phyloP scores from a whole-genome alignment of 805 yeast genomes.

The Sugiyamaella smithiae region DNA sequence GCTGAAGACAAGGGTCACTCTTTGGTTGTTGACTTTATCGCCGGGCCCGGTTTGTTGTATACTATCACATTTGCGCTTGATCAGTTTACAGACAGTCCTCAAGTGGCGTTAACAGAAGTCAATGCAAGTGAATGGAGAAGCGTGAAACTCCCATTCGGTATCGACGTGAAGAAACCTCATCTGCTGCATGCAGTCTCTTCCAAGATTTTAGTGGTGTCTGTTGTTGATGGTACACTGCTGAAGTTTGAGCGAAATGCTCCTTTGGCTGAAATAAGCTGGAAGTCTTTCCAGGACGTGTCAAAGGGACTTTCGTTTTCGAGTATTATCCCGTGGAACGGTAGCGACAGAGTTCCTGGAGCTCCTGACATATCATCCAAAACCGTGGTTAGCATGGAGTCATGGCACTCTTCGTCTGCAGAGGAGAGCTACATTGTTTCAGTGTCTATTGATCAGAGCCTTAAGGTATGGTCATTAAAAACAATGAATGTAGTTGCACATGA shows the following conservation, averaged over 20 bases:
- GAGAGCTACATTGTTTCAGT: slow-evolving; percentile 43
- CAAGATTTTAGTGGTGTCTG: slow-evolving; percentile 50
- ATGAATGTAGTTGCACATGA: slow-evolving; percentile 29
- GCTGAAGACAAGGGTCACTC: slow-evolving; percentile 33
- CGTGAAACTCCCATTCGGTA: slow-evolving; percentile 65
- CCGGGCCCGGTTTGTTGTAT: slow-evolving; percentile 48
- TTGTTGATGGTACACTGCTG: slow-evolving; percentile 76
- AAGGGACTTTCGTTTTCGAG: slow-evolving; percentile 23
- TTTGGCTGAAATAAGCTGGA: slow-evolving; percentile 40
- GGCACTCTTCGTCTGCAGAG: slow-evolving; percentile 18
- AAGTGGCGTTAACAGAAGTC: slow-evolving; percentile 18
- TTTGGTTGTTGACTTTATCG: slow-evolving; percentile 53
- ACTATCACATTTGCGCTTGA: slow-evolving; percentile 45
- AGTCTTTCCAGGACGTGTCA: slow-evolving; percentile 26
- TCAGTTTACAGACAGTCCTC: slow-evolving; percentile 38
- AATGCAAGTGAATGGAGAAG: slow-evolving; percentile 53
- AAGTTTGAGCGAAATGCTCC: slow-evolving; percentile 26
- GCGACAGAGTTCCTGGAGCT: slow-evolving; percentile 42
- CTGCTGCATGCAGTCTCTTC: slow-evolving; percentile 47
- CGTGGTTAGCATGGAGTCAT: slow-evolving; percentile 35
- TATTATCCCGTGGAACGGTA: slow-evolving; percentile 33
- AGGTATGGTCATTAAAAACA: slow-evolving; percentile 56
- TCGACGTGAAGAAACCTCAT: slow-evolving; percentile 56
- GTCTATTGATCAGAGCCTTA: slow-evolving; percentile 52
- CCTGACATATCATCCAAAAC: slow-evolving; percentile 41